phyloP scores from a whole-genome alignment of 2,329 filamentous ascomycete genomes.

The Fusarium decemcellulare region DNA sequence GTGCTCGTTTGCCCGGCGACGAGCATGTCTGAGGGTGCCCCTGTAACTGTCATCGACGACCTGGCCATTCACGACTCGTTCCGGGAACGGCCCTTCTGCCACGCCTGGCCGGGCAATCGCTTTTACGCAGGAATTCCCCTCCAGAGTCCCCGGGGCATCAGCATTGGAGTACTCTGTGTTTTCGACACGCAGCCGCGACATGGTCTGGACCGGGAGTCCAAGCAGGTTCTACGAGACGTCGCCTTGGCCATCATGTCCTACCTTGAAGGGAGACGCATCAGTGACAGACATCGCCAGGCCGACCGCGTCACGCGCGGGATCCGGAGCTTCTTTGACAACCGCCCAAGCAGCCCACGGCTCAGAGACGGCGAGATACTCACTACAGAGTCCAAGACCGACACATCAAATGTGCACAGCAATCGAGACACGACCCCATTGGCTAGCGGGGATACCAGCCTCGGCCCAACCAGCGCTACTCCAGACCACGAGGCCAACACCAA shows the following conservation, averaged over 20 bases:
- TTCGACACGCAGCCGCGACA: constrained; percentile 15
- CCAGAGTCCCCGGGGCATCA: constrained; percentile 52
- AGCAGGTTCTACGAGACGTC: constrained; percentile 41
- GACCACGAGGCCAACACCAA: constrained; percentile 58
- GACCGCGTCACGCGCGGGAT: constrained; percentile 53
- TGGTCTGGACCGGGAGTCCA: constrained; percentile 43
- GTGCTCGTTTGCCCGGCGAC: not conserved
- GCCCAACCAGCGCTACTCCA: not conserved
- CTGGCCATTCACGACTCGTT: no score
- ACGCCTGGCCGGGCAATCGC: no score
- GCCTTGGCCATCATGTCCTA: constrained; percentile 53
- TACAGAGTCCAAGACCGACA: no score
- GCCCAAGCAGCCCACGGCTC: no score
- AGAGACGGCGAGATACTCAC: no score
- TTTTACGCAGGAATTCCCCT: constrained; percentile 60
- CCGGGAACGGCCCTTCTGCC: no score
- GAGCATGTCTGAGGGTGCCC: no score
- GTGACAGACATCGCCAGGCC: constrained; percentile 44
- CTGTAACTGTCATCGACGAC: no score
- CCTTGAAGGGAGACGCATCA: constrained; percentile 48
- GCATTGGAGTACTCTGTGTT: constrained; percentile 57
- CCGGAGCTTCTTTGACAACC: not conserved
- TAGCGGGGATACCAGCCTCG: constrained; percentile 25
- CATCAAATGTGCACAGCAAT: no score
- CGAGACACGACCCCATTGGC: no score